A percentile compares a stretch with the other conserved stretches of the same genome.
phyloP scores from a whole-genome alignment of 1,139 yeast species.

The Barnettozyma hawaiiensis region DNA sequence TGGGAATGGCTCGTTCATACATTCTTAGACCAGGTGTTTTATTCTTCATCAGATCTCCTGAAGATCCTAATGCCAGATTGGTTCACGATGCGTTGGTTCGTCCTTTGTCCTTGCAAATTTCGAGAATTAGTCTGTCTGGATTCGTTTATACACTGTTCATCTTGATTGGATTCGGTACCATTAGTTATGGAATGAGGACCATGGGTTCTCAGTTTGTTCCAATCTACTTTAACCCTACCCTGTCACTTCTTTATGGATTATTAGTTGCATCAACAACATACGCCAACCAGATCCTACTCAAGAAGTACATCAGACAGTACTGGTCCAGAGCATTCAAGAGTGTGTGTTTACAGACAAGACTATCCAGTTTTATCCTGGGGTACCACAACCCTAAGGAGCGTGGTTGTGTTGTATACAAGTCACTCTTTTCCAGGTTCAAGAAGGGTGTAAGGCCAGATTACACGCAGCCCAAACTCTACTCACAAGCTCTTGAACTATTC shows the following conservation, averaged over 20 bases:
- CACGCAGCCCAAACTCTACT: conserved; percentile 47
- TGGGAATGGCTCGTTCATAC: conserved; percentile 70
- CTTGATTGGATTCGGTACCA: conserved; percentile 66
- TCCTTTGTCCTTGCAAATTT: conserved; percentile 65
- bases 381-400: conserved; percentile 68
- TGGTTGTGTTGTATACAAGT: conserved; percentile 61
- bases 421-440: conserved; percentile 35
- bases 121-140: conserved; percentile 70
- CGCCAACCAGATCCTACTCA: conserved; percentile 11
- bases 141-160: conserved; percentile 73
- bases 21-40: conserved; percentile 85
- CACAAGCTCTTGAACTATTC: conserved; percentile 44
- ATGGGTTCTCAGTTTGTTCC: conserved; percentile 20
- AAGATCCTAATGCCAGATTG: conserved; percentile 86
- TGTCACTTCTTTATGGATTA: conserved; percentile 16
- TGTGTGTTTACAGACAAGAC: conserved; percentile 52
- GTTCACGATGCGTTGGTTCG: conserved; percentile 82
- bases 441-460: conserved; percentile 50
- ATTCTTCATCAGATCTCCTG: conserved; percentile 89
- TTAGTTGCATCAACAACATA: conserved; percentile 6
- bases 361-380: conserved; percentile 76
- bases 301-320: conserved; percentile 38
- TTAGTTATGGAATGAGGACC: conserved; percentile 34
- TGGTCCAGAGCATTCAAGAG: conserved; percentile 63
- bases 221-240: conserved; percentile 5